Evolutionary conservation across 2,329 filamentous ascomycete species (phyloP).

Genomic region (Fusarium graminum): DNA sequence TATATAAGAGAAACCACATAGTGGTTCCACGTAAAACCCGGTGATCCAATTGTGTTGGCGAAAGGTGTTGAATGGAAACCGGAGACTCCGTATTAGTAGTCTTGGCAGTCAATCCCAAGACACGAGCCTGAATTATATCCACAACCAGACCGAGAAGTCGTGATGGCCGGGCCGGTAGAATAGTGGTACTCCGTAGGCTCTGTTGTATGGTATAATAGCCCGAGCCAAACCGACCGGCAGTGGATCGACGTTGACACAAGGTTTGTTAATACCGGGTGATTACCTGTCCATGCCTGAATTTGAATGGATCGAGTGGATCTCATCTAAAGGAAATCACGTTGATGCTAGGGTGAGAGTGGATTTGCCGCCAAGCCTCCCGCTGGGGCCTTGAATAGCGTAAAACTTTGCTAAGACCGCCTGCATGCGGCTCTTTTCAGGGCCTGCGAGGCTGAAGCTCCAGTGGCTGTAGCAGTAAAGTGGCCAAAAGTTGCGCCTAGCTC

Average conservation of each 20-base stretch:
- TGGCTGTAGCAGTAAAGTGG: background rate
- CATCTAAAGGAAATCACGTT: slow-evolving; percentile 42
- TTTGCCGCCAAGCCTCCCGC: slow-evolving; percentile 40
- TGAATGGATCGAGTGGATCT: slow-evolving; percentile 46
- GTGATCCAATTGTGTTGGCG: slow-evolving; percentile 29
- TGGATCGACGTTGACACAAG: slow-evolving; percentile 50
- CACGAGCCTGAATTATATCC: slow-evolving; percentile 33
- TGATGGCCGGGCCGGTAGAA: slow-evolving; percentile 23
- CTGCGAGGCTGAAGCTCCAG: slow-evolving; percentile 13
- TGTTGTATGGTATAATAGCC: slow-evolving; percentile 17
- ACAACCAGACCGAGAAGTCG: slow-evolving; percentile 32
- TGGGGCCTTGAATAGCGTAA: slow-evolving; percentile 33
- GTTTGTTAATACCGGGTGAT: slow-evolving; percentile 47
- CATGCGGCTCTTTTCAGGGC: slow-evolving; percentile 40
- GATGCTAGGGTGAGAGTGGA: slow-evolving; percentile 23
- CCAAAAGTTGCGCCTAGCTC: slow-evolving; percentile 1
- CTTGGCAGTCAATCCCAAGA: slow-evolving; percentile 38
- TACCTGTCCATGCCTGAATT: slow-evolving; percentile 33
- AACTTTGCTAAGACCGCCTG: slow-evolving; percentile 40
- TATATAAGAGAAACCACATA: slow-evolving; percentile 50
- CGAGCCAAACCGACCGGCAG: slow-evolving; percentile 31
- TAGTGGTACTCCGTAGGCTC: slow-evolving; percentile 1
- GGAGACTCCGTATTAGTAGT: slow-evolving; percentile 37
- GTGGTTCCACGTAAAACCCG: slow-evolving; percentile 40
- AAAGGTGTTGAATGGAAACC: slow-evolving; percentile 28